Conservation (phyloP, 495 filamentous ascomycete species). For the Emericellopsis terricola region DNA sequence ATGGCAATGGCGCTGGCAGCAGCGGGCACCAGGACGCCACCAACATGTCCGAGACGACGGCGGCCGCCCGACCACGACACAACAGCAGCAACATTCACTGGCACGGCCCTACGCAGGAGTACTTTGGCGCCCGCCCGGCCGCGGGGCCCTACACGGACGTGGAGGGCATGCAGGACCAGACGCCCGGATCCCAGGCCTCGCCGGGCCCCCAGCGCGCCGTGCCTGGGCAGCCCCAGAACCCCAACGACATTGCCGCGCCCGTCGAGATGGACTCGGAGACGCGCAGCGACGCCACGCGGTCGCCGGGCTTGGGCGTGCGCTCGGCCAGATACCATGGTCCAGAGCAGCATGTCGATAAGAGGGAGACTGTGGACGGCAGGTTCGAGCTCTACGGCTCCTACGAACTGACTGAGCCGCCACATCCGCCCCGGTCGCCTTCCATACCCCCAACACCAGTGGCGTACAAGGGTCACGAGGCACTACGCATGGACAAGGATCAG, state of each 20-base stretch:
- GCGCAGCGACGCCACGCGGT: conserved; percentile 1
- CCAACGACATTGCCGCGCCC: conserved; percentile 14
- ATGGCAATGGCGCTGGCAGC: background rate
- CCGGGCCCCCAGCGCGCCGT: conserved; percentile 6
- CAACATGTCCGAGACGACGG: conserved; percentile 3
- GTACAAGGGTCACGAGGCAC: background rate
- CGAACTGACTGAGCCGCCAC: background rate
- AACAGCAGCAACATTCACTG: conserved; percentile 7
- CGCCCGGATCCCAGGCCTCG: too few species aligned
- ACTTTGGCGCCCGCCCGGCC: conserved; percentile 15
- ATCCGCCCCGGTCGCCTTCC: background rate
- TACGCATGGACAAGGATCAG: background rate
- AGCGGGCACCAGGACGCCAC: conserved; percentile 2
- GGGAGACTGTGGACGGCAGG: background rate
- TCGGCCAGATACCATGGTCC: conserved; percentile 1
- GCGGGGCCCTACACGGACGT: conserved; percentile 17
- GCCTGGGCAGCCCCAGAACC: conserved; percentile 11
- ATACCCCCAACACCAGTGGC: background rate
- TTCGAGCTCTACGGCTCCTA: conserved; percentile 2
- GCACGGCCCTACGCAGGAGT: conserved; percentile 11
- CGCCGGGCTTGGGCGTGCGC: background rate
- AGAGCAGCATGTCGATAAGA: too few species aligned
- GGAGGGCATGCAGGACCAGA: conserved; percentile 2
- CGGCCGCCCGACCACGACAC: conserved; percentile 9
- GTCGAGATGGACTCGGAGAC: conserved; percentile 15